Evolutionary conservation across 805 yeast genomes (phyloP).

Genomic region (Lachancea lanzarotensis): DNA sequence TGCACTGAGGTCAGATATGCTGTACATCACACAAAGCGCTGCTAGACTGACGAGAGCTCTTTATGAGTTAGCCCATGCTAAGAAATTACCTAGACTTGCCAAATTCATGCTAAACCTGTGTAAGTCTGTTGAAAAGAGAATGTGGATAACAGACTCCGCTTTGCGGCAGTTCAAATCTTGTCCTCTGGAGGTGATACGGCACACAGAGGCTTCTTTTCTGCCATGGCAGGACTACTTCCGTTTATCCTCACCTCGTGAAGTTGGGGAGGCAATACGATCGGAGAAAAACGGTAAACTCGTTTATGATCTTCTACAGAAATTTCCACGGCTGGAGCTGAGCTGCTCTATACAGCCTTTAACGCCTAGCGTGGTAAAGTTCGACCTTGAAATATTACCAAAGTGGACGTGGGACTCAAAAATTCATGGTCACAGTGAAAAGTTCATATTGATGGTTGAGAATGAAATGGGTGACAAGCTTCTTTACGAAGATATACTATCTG

Average conservation of each 20-base stretch:
- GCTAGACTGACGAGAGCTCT: conserved; percentile 83
- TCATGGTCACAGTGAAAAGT: conserved; percentile 63
- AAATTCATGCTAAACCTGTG: conserved; percentile 55
- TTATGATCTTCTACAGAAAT: conserved; percentile 54
- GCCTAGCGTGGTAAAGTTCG: conserved; percentile 56
- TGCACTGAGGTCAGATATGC: conserved; percentile 89
- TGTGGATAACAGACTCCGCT: conserved; percentile 85
- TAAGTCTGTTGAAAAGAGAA: conserved; percentile 70
- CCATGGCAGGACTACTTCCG: conserved; percentile 76
- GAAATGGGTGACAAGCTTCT: conserved; percentile 72
- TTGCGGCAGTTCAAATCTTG: conserved; percentile 74
- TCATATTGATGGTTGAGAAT: conserved; percentile 71
- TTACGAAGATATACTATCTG: conserved; percentile 47
- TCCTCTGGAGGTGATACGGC: conserved; percentile 62
- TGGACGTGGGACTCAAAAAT: conserved; percentile 70
- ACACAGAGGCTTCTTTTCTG: conserved; percentile 70
- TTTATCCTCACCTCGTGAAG: conserved; percentile 60
- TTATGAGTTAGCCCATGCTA: conserved; percentile 64
- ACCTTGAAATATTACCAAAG: conserved; percentile 57
- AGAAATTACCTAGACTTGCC: conserved; percentile 65
- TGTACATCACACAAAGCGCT: conserved; percentile 87
- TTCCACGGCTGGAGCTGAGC: conserved; percentile 60
- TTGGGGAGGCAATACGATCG: conserved; percentile 73
- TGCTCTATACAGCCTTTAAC: conserved; percentile 75
- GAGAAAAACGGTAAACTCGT: conserved; percentile 58